phyloP scores from a whole-genome alignment of 2,329 filamentous ascomycete species.

The Emergomyces orientalis region DNA sequence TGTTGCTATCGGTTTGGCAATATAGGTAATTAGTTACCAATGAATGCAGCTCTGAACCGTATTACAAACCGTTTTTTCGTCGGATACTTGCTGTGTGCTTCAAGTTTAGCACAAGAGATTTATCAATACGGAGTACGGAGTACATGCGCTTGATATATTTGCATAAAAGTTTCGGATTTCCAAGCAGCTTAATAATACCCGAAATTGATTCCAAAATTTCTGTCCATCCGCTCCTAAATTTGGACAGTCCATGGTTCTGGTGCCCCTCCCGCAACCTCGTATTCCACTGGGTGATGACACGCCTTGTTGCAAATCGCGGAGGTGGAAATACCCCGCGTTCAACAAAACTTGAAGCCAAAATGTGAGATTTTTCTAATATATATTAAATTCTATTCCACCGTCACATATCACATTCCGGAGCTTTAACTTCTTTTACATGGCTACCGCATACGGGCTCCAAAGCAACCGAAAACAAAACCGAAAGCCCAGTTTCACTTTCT shows the following conservation, averaged over 20 bases:
- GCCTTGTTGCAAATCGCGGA: neutral
- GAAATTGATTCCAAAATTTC: neutral
- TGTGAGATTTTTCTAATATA: neutral
- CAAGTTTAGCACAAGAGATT: too few relatives aligned
- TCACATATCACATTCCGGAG: neutral
- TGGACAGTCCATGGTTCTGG: too few relatives aligned
- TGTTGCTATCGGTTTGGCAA: too few relatives aligned
- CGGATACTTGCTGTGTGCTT: too few relatives aligned
- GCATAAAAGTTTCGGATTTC: neutral
- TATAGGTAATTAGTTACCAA: too few relatives aligned
- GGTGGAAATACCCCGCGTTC: neutral
- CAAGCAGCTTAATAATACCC: neutral
- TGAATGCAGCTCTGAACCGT: too few relatives aligned
- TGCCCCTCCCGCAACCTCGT: neutral
- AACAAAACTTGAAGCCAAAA: neutral
- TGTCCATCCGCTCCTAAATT: too few relatives aligned
- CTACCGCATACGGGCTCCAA: neutral
- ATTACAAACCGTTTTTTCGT: too few relatives aligned
- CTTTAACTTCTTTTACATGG: neutral
- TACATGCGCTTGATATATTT: too few relatives aligned
- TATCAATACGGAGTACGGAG: too few relatives aligned
- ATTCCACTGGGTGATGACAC: neutral
- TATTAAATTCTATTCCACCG: neutral
- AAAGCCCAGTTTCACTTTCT: neutral
- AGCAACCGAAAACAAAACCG: neutral